These are phyloP conservation scores for Nitzschia inconspicua DNA, from an alignment of 108 stramenopile species.

Conservation along the genomic window DNA sequence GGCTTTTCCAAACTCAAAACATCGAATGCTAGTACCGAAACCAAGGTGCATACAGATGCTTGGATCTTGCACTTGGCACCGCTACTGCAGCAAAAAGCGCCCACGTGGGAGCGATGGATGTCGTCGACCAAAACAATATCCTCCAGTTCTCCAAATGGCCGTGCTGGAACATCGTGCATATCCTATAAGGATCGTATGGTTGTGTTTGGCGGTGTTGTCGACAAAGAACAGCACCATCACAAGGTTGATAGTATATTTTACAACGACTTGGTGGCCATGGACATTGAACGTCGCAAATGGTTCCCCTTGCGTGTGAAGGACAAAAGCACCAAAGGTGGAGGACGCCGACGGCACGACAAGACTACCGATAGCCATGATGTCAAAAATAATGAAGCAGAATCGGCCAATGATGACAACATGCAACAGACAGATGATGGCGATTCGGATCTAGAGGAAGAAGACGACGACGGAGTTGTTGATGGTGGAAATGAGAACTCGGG, in stretches of 20 bases:
- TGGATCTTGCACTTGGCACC: constrained; percentile 79
- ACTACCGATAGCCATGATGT: constrained; percentile 22
- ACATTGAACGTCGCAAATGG: constrained; percentile 83
- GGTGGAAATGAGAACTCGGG: constrained; percentile 46
- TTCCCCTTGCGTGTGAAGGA: constrained; percentile 70
- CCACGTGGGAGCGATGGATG: constrained; percentile 80
- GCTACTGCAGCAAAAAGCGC: constrained; percentile 56
- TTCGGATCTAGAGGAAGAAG: constrained; percentile 17
- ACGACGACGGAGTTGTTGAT: constrained; percentile 29
- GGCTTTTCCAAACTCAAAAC: constrained; percentile 82
- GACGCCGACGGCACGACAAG: constrained; percentile 29
- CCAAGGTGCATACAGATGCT: constrained; percentile 78
- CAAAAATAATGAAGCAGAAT: constrained; percentile 7
- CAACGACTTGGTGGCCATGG: constrained; percentile 82
- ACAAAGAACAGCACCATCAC: constrained; percentile 77
- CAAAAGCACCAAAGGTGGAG: constrained; percentile 25
- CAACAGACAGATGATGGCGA: constrained; percentile 25
- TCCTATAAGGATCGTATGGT: constrained; percentile 64
- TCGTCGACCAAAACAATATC: constrained; percentile 47
- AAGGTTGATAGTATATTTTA: constrained; percentile 78
- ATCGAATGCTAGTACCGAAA: constrained; percentile 37
- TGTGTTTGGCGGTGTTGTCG: constrained; percentile 84
- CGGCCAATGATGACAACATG: constrained; percentile 19
- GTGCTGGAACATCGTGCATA: constrained; percentile 67
- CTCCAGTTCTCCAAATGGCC: constrained; percentile 41